Evolutionary conservation across 176 grass and related monocot genomes (phyloP), one percentile per base, ranked within the genome.

Genomic region (Elaeis guineensis): DNA sequence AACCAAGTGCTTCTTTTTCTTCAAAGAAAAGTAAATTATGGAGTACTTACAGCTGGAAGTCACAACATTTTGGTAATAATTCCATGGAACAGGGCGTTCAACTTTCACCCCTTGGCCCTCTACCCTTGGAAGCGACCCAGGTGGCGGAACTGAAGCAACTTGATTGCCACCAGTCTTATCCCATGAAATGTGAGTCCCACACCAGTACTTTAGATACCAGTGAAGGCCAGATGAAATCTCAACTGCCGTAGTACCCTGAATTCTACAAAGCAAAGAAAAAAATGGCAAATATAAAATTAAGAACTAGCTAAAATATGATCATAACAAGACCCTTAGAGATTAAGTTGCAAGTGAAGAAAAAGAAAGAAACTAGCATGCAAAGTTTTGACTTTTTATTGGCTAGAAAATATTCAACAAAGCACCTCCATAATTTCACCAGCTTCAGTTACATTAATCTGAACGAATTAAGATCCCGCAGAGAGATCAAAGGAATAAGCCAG

Each of bases 31-130:
- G 25, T 32, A 16, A 53, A 35, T 17, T 39, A 21, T 7, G 3
- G 2, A 30, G 49, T n/a, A 86, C 92, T 78, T 80, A 96, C 86
- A 96, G 62, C 92, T 96, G 18, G 92, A 96, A 49, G 92, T 96
- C 30, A 90, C 92, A 14, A 96, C 92, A 80, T 96, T 96, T 78
- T 96, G 92, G 73, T 96, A 96, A 79, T 90, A 96, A 71, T 75
- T 96, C 91, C 91, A 96, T 0, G 80, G 86, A 76, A 90, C 86
- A 49, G 91, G 83, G 1, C 91, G 91, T 73, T 85, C 91, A 65
- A 96, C 58, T 70, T 90, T 90, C 61, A 96, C 77, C 57, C 80
- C 86, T 0, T 54, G 49, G 17, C 19, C 77, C 26, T 82, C 82
- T 32, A 96, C 86, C 66, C 15, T 75, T 1, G 86, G 83, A 19